phyloP scores from a whole-genome alignment of 192 early-diverging fungal genomes.

The Backusella tarrabulga region DNA sequence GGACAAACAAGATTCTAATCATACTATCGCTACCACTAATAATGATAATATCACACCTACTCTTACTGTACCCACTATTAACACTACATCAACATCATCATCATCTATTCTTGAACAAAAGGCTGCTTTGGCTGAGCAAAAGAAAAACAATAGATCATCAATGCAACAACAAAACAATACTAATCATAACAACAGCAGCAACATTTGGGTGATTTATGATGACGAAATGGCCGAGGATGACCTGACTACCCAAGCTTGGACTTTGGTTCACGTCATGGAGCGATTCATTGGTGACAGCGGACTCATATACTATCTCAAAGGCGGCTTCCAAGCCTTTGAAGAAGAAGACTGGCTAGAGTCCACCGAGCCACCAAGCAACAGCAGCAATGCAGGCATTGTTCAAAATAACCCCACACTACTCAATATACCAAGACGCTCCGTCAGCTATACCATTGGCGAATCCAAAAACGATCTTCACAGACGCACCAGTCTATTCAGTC shows the following conservation, averaged over 20 bases:
- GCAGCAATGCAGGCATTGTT: slow-evolving; percentile 2
- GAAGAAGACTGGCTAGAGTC: slow-evolving; percentile 4
- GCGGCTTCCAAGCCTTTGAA: slow-evolving; percentile 50
- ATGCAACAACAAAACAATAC: not conserved
- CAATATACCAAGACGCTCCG: slow-evolving; percentile 12
- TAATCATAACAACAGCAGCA: not conserved
- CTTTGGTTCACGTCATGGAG: slow-evolving; percentile 46
- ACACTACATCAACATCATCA: not conserved
- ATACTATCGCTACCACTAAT: not conserved
- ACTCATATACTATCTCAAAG: slow-evolving; percentile 42
- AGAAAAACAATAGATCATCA: not conserved
- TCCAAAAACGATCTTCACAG: not conserved
- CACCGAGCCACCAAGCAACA: not conserved
- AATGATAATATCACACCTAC: not conserved
- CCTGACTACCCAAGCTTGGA: slow-evolving; percentile 47
- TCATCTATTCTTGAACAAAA: slow-evolving; percentile 21
- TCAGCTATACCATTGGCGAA: slow-evolving; percentile 18
- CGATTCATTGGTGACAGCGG: slow-evolving; percentile 18
- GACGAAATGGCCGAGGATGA: slow-evolving; percentile 45
- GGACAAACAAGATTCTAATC: not conserved
- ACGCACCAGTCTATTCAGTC: slow-evolving; percentile 19
- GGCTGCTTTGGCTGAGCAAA: slow-evolving; percentile 2
- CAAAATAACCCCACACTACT: not conserved
- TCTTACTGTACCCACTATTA: not conserved
- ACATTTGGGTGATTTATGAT: slow-evolving; percentile 43